Base-by-base conservation (phyloP, 2,329 filamentous ascomycete species). In the Diatrype stigma region DNA sequence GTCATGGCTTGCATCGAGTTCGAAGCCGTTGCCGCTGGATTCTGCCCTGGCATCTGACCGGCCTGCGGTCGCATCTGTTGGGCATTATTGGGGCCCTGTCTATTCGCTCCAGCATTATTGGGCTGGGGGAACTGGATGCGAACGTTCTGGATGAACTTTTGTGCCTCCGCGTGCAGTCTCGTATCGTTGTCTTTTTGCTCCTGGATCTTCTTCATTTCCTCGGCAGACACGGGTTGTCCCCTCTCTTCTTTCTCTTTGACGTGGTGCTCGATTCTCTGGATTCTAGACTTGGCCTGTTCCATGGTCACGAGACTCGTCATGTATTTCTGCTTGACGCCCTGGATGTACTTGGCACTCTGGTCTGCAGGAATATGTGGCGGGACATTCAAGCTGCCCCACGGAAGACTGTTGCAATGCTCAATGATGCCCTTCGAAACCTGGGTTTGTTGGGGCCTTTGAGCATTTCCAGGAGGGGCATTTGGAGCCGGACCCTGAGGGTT, bases 1-100 rank as follows among this genome's bases (percentile, higher is more conserved):
- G 65, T 63, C 16, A 61, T 62, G 17, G 60, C 63, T 37, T 68
- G 66, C 62, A 68, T 67, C 1, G 64, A 51, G 44, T 65, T 60
- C 7, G 63, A 55, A 11, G 57, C 50, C 23, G 55, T 51, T 17
- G 55, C 57, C 4, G 42, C 51, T 6, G 53, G 48, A 28, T 56
- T 60, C n/a, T 57, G 56, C 11, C 46, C 34, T 44, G 57, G 60
- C 55, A 61, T 61, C 21, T 46, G 45, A 11, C 22, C 45, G 6
- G 60, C 49, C 46, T 66, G 64, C 10, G 62, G 26, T 28, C 61
- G 62, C 21, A 50, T 51, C n/a, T 57, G 57, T 45, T 64, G 62
- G n/a, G 38, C 22, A 40, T 34, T 42, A 38, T 17, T 51, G 49
- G 55, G 50, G 22, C 40, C 54, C 45, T 56, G 56, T n/a, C 42